These are phyloP conservation scores for Umbelopsis sp. DNA, from an alignment of 192 early-diverging fungal species.

Conservation along the genomic window DNA sequence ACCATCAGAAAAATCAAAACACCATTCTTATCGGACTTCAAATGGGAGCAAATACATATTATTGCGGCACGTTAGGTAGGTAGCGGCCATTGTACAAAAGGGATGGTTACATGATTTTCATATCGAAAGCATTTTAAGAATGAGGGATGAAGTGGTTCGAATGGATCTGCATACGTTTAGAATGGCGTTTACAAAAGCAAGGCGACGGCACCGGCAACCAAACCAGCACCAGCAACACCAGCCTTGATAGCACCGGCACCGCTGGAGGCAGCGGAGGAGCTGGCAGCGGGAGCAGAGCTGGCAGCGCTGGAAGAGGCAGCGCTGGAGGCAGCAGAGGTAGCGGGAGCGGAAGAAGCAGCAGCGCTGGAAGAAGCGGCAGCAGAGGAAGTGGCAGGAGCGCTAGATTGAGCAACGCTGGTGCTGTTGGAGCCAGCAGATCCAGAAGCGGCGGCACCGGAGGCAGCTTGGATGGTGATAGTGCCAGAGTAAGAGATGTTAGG, in stretches of 20 bases:
- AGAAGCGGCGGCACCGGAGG: constrained; percentile 5
- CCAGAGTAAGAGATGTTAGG: constrained; percentile 31
- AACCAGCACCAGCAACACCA: constrained; percentile 3
- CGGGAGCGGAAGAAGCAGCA: neutral
- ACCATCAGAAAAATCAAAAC: too few relatives aligned
- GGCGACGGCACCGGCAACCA: constrained; percentile 10
- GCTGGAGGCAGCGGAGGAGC: neutral
- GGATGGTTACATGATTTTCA: constrained; percentile 8
- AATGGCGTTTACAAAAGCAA: neutral
- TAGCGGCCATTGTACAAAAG: constrained; percentile 9
- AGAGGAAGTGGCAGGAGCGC: constrained; percentile 4
- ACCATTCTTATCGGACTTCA: too few relatives aligned
- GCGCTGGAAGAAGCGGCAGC: constrained; percentile 4
- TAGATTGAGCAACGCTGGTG: neutral
- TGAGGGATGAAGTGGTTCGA: too few relatives aligned
- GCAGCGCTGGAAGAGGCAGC: neutral
- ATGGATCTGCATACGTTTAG: neutral
- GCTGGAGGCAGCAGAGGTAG: neutral
- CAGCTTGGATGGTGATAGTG: constrained; percentile 27
- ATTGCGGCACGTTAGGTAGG: neutral
- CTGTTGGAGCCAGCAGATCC: neutral
- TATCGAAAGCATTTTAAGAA: too few relatives aligned
- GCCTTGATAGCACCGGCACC: constrained; percentile 13
- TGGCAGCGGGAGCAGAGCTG: neutral
- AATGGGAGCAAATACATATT: neutral